A percentile compares a stretch with the other conserved stretches of the same genome.
phyloP scores from a whole-genome alignment of 169 alveolate species.

The Eimeria necatrix region DNA sequence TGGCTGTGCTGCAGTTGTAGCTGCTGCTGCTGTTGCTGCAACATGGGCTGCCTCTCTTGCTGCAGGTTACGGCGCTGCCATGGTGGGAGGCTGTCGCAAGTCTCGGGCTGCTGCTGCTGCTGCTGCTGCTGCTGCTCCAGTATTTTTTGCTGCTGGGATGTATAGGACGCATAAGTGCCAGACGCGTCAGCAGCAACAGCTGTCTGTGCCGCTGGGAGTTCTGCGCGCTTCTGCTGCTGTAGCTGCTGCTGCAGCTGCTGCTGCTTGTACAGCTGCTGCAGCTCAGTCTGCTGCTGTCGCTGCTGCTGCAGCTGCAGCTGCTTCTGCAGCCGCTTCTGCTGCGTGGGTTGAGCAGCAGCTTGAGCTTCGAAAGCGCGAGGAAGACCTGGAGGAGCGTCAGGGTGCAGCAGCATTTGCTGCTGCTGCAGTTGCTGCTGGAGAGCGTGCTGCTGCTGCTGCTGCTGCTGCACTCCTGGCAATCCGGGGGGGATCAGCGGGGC shows the following conservation, averaged over 20 bases:
- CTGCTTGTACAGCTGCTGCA: not conserved
- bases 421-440: conserved; percentile 43
- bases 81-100: not conserved
- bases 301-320: conserved; percentile 2
- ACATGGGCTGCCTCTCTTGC: not conserved
- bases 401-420: not conserved
- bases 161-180: not conserved
- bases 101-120: conserved; percentile 40
- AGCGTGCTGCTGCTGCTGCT: not conserved
- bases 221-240: conserved; percentile 43
- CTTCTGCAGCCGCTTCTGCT: conserved; percentile 35
- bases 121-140: conserved; percentile 54
- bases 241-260: conserved; percentile 22
- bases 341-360: not conserved
- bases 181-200: not conserved
- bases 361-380: not conserved
- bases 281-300: not conserved
- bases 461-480: not conserved
- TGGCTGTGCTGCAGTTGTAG: not conserved
- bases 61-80: not conserved
- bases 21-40: conserved; percentile 41
- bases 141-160: not conserved
- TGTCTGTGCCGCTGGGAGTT: not conserved
- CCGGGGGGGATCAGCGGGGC: no score
- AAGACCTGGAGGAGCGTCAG: not conserved